phyloP scores from a whole-genome alignment of 805 yeast genomes.

The Zygoascus bituminiphila region DNA sequence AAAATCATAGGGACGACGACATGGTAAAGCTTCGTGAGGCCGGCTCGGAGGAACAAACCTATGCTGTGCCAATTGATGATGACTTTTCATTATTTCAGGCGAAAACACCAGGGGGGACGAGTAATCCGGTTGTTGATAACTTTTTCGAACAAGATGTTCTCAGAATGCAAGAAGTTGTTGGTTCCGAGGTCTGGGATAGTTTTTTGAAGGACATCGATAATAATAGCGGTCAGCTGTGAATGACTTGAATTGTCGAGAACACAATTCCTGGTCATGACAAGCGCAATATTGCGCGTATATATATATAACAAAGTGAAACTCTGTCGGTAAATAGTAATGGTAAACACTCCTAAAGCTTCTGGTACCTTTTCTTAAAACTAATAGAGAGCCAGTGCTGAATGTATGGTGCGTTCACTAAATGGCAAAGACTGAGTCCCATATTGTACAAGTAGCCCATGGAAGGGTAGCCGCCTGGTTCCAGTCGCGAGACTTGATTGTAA shows the following conservation, averaged over 20 bases:
- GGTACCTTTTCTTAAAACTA: too few species aligned
- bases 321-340: neutral
- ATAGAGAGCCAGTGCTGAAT: too few species aligned
- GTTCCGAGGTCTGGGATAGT: conserved; percentile 19
- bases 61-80: neutral
- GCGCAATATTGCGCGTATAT: too few species aligned
- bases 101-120: neutral
- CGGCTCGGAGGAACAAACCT: neutral
- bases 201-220: conserved; percentile 13
- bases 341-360: too few species aligned
- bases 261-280: too few species aligned
- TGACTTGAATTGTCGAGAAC: too few species aligned
- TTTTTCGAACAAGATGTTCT: conserved; percentile 11
- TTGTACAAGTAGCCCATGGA: conserved; percentile 23
- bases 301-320: neutral
- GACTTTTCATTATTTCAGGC: neutral
- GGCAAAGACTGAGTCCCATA: conserved; percentile 18
- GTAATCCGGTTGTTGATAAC: conserved; percentile 2
- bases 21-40: neutral
- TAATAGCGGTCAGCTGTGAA: too few species aligned
- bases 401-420: too few species aligned
- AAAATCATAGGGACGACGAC: too few species aligned
- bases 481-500: conserved; percentile 28
- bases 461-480: conserved; percentile 31
- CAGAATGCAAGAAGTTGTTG: conserved; percentile 14